These are phyloP conservation scores for Exophiala phaeomuriformis DNA, from an alignment of 2,329 filamentous ascomycete genomes.

Conservation along the genomic window DNA sequence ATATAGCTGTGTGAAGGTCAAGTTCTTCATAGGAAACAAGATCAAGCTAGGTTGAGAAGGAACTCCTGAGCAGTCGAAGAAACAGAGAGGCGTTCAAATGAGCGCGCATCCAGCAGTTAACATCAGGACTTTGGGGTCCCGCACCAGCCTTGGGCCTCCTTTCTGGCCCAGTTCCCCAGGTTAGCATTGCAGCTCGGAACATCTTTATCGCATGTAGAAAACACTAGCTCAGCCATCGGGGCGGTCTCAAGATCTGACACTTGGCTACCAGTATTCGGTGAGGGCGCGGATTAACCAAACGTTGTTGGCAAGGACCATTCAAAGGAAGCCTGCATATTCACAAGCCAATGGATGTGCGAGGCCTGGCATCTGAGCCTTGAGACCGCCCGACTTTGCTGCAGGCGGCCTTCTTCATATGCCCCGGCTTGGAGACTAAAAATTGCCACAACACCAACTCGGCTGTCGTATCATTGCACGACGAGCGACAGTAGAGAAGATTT, in stretches of 20 bases:
- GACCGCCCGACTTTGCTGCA: constrained; percentile 26
- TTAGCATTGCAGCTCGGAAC: constrained; percentile 16
- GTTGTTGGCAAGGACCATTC: constrained; percentile 22
- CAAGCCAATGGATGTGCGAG: constrained; percentile 23
- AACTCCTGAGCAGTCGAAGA: constrained; percentile 4
- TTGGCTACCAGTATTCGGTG: constrained; percentile 22
- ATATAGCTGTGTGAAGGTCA: neutral
- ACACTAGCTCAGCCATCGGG: constrained; percentile 20
- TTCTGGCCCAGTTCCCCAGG: constrained; percentile 14
- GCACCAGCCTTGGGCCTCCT: constrained; percentile 17
- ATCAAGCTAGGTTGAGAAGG: constrained; percentile 1
- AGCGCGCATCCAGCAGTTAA: constrained; percentile 11
- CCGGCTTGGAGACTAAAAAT: constrained; percentile 23
- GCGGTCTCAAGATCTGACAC: constrained; percentile 19
- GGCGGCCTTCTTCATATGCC: constrained; percentile 24
- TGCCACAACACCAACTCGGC: constrained; percentile 21
- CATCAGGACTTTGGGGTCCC: constrained; percentile 15
- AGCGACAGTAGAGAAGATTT: constrained; percentile 13
- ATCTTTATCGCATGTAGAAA: constrained; percentile 23
- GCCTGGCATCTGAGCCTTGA: constrained; percentile 22
- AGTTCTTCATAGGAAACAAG: neutral
- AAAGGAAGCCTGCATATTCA: constrained; percentile 23
- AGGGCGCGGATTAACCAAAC: constrained; percentile 23
- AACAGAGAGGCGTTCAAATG: constrained; percentile 13
- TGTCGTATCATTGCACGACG: constrained; percentile 15